These are phyloP conservation scores for Penicillium sclerotiorum DNA, from an alignment of 2,329 filamentous ascomycete species.

Conservation along the genomic window DNA sequence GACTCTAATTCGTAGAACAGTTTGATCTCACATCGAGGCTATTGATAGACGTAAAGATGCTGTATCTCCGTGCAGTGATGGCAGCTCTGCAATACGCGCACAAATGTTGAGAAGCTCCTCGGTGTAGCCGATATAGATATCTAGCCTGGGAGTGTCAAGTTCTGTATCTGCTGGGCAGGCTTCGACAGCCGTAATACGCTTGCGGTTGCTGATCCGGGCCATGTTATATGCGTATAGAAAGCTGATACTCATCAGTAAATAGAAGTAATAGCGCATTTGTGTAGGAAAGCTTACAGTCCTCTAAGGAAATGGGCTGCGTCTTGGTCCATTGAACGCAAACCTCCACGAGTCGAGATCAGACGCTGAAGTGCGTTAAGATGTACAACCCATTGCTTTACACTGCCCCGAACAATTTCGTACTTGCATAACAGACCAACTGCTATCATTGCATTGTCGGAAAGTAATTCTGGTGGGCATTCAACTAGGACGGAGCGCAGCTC, in stretches of 20 bases:
- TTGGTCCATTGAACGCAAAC: conserved; percentile 30
- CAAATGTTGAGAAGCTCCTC: conserved; percentile 40
- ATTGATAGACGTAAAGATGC: conserved; percentile 30
- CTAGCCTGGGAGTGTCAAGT: conserved; percentile 32
- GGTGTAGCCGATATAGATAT: conserved; percentile 43
- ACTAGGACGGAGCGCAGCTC: conserved; percentile 33
- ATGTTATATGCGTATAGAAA: conserved; percentile 39
- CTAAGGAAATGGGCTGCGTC: conserved; percentile 37
- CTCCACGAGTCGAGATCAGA: conserved; percentile 37
- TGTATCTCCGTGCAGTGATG: conserved; percentile 22
- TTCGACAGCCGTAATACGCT: conserved; percentile 20
- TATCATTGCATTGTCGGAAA: conserved; percentile 37
- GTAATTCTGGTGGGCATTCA: conserved; percentile 13
- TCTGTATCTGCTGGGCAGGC: conserved; percentile 23
- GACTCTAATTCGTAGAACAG: background rate
- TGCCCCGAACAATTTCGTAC: conserved; percentile 42
- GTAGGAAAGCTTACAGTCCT: conserved; percentile 33
- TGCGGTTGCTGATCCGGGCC: conserved; percentile 37
- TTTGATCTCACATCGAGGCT: conserved; percentile 30
- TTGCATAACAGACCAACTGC: conserved; percentile 42
- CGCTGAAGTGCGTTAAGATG: conserved; percentile 39
- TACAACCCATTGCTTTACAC: conserved; percentile 42
- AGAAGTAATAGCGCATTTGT: too few relatives aligned
- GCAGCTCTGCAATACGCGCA: conserved; percentile 36
- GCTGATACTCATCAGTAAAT: conserved; percentile 22